phyloP scores from a whole-genome alignment of 495 filamentous ascomycete species.

The Penicillium roqueforti region DNA sequence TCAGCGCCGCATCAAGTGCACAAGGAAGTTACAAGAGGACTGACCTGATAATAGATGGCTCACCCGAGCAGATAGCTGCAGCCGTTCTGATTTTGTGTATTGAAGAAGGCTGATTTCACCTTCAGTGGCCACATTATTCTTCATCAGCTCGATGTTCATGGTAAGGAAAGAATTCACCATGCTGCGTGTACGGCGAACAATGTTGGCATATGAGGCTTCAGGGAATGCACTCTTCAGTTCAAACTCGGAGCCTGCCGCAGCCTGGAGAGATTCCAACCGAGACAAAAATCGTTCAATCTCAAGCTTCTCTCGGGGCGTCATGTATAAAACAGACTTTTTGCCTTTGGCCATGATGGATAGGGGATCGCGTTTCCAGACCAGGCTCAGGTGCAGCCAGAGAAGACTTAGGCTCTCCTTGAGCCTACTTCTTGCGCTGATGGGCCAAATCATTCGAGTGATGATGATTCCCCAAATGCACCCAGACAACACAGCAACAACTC shows the following conservation, averaged over 20 bases:
- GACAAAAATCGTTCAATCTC: slow-evolving; percentile 57
- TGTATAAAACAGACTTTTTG: slow-evolving; percentile 56
- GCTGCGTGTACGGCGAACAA: slow-evolving; percentile 71
- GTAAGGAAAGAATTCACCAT: slow-evolving; percentile 92
- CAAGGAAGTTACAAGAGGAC: slow-evolving; percentile 11
- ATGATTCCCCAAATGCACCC: slow-evolving; percentile 92
- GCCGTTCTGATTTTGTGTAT: slow-evolving; percentile 75
- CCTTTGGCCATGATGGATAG: slow-evolving; percentile 63
- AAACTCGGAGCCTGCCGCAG: slow-evolving; percentile 74
- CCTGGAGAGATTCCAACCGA: slow-evolving; percentile 66
- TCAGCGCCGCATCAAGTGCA: slow-evolving; percentile 13
- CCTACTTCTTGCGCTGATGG: slow-evolving; percentile 80
- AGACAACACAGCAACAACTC: slow-evolving; percentile 79
- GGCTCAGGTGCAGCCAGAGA: slow-evolving; percentile 88
- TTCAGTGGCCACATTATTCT: slow-evolving; percentile 68
- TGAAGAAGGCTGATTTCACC: slow-evolving; percentile 75
- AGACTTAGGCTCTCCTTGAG: slow-evolving; percentile 81
- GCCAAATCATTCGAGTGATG: slow-evolving; percentile 86
- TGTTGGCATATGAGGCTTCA: slow-evolving; percentile 58
- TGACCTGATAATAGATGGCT: slow-evolving; percentile 85
- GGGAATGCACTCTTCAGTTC: slow-evolving; percentile 83
- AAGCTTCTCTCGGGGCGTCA: slow-evolving; percentile 78
- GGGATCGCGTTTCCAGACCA: slow-evolving; percentile 96
- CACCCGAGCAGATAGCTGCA: slow-evolving; percentile 75
- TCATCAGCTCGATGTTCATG: slow-evolving; percentile 88